Evolutionary conservation across 345 rosid genomes (phyloP).

Genomic region (Hibiscus mutabilis): DNA sequence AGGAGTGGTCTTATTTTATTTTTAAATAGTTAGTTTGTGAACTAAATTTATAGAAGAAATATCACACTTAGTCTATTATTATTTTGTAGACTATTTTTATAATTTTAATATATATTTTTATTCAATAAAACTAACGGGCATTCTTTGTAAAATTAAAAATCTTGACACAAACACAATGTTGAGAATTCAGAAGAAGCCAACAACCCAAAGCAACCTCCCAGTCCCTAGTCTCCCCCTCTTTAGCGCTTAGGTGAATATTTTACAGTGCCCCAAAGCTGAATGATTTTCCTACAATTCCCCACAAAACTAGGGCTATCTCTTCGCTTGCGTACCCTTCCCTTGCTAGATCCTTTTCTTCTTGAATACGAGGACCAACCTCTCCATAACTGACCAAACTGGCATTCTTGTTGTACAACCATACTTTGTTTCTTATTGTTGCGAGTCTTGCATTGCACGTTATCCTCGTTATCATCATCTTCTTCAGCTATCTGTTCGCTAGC

Average conservation of each 20-base stretch:
- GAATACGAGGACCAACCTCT: conserved; percentile 38
- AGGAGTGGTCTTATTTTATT: too few relatives aligned
- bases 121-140: too few relatives aligned
- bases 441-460: conserved; percentile 18
- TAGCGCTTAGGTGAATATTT: conserved; percentile 15
- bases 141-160: too few relatives aligned
- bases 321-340: conserved; percentile 8
- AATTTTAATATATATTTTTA: too few relatives aligned
- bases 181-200: too few relatives aligned
- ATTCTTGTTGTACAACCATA: conserved; percentile 3
- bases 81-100: too few relatives aligned
- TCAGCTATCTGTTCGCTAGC: background rate
- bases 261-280: conserved; percentile 30
- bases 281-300: conserved; percentile 30
- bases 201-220: too few relatives aligned
- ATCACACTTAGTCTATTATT: too few relatives aligned
- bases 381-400: conserved; percentile 20
- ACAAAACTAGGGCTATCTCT: conserved; percentile 21
- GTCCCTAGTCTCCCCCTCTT: too few relatives aligned
- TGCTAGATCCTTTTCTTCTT: conserved; percentile 18
- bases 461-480: conserved; percentile 19
- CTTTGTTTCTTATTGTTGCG: conserved; percentile 3
- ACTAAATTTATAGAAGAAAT: too few relatives aligned
- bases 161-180: too few relatives aligned
- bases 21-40: too few relatives aligned